Conservation (phyloP, 1,139 yeast genomes). For the Meyerozyma athensensis region DNA sequence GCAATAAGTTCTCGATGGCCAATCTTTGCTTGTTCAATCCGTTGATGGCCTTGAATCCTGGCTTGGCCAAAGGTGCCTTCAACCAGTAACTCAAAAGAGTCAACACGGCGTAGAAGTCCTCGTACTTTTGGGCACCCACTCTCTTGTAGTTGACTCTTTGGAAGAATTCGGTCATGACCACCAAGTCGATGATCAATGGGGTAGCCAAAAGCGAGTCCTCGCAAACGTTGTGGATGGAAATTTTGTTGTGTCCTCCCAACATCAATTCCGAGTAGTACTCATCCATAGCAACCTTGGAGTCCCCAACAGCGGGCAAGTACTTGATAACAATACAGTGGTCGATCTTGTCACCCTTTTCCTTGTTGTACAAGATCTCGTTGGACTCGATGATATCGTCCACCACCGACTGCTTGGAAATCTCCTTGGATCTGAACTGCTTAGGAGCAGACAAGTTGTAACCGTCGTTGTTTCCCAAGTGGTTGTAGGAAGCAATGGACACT, state of each 20-base stretch:
- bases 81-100: slow-evolving; percentile 92
- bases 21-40: slow-evolving; percentile 91
- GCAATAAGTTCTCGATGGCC: slow-evolving; percentile 85
- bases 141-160: slow-evolving; percentile 79
- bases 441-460: slow-evolving; percentile 92
- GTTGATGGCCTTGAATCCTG: slow-evolving; percentile 86
- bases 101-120: slow-evolving; percentile 77
- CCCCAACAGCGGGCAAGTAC: slow-evolving; percentile 92
- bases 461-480: slow-evolving; percentile 95
- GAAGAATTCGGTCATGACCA: slow-evolving; percentile 84
- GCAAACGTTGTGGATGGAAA: slow-evolving; percentile 90
- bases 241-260: slow-evolving; percentile 96
- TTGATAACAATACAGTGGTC: slow-evolving; percentile 96
- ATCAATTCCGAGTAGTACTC: slow-evolving; percentile 94
- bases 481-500: slow-evolving; percentile 87
- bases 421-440: slow-evolving; percentile 91
- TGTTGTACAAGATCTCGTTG: slow-evolving; percentile 79
- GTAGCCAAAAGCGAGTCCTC: slow-evolving; percentile 95
- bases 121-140: slow-evolving; percentile 40
- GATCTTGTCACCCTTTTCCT: slow-evolving; percentile 69
- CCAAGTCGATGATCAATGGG: slow-evolving; percentile 88
- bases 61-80: slow-evolving; percentile 91
- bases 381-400: slow-evolving; percentile 93
- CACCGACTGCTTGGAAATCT: slow-evolving; percentile 87
- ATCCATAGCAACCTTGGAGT: slow-evolving; percentile 97